Evolutionary conservation across 352 stramenopile species (phyloP).

Genomic region (Phytophthora multivora): DNA sequence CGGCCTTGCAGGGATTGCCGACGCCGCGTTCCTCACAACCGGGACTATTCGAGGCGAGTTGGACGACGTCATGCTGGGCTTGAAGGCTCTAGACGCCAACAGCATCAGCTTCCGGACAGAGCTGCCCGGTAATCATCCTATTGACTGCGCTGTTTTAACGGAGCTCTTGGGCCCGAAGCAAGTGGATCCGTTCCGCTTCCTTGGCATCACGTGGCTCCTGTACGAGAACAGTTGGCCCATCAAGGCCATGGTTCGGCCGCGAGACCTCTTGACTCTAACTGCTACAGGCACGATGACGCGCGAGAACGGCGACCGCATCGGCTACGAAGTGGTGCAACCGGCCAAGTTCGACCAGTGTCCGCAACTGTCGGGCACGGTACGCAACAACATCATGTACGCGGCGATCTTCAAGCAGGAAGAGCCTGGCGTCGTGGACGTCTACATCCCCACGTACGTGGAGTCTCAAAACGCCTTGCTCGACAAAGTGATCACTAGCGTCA

Average conservation of each 20-base stretch:
- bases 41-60: constrained; percentile 29
- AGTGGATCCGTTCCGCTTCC: constrained; percentile 41
- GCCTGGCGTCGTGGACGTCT: constrained; percentile 25
- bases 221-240: constrained; percentile 29
- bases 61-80: constrained; percentile 34
- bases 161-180: constrained; percentile 29
- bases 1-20: constrained; percentile 8
- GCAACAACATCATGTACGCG: constrained; percentile 23
- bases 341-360: constrained; percentile 27
- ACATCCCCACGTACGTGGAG: constrained; percentile 24
- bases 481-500: constrained; percentile 13
- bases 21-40: constrained; percentile 21
- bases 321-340: constrained; percentile 56
- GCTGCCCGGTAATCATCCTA: constrained; percentile 8
- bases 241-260: constrained; percentile 31
- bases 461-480: constrained; percentile 11
- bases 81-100: constrained; percentile 17
- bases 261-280: constrained; percentile 38
- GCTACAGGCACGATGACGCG: constrained; percentile 38
- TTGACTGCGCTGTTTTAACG: constrained; percentile 25
- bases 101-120: constrained; percentile 29
- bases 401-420: constrained; percentile 34
- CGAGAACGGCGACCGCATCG: constrained; percentile 40
- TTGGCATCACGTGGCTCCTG: constrained; percentile 39
- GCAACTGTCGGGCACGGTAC: constrained; percentile 16